Base-by-base conservation (phyloP, 176 grass and related monocot genomes). In the Hyparrhenia diplandra region DNA sequence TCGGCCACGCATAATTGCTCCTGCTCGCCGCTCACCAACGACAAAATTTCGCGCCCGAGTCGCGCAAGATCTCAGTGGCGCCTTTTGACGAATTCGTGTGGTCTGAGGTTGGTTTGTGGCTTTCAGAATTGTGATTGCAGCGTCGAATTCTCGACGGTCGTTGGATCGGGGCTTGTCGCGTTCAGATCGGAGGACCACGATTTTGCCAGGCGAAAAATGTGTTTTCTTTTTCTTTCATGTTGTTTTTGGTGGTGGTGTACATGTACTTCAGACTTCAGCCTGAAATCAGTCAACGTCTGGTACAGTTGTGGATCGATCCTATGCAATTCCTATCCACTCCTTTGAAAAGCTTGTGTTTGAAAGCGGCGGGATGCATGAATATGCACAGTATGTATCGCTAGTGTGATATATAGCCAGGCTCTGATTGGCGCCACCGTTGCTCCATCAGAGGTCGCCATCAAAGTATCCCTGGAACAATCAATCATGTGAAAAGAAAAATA, bases 51-150 rank as follows among this genome's bases (percentile, higher is more conserved):
- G 32, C 21, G 45, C 61, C 68, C 13, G 41, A 27, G 58, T 45
- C 86, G 71, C 69, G 13, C 66, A 3, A 73, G 57, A 83, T 83
- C 73, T 77, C 13, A 87, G 16, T 41, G 75, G 64, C 18, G n/a
- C n/a, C n/a, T 30, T 76, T 62, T 70, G 55, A 85, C 42, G 32
- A 79, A 61, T 51, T 28, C 30, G 10, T 21, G 37, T 20, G 40
- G 39, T 21, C 41, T 35, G 17, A 69, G n/a, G 39, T 82, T 70
- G 79, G 76, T 69, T 81, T 41, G 52, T 25, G 28, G 13, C 17
- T 75, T n/a, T 49, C 46, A 27, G 23, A 18, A 36, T 28, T 12
- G 82, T 24, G 37, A 69, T 63, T 21, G 55, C 68, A 1, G 27
- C 29, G 21, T 76, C 52, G 51, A 30, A 61, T 81, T 20, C 3